phyloP scores from a whole-genome alignment of 1,284 basidiomycete genomes.

The Leccinum solheimii region DNA sequence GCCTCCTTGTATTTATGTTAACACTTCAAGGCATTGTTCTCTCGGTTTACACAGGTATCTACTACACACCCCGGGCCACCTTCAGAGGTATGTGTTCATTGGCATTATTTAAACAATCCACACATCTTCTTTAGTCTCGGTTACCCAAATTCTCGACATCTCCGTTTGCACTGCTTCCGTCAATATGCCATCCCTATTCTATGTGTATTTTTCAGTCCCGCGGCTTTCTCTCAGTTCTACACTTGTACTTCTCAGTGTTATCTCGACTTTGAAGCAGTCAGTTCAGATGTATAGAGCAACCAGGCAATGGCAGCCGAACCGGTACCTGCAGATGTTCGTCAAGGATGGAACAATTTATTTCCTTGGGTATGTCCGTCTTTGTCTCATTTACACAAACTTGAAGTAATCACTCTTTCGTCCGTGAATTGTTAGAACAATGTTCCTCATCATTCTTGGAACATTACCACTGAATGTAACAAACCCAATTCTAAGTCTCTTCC shows the following conservation, averaged over 20 bases:
- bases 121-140: background rate
- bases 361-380: background rate
- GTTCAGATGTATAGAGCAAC: background rate
- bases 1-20: background rate
- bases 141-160: background rate
- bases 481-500: background rate
- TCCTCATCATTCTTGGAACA: background rate
- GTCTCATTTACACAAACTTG: background rate
- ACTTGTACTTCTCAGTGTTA: background rate
- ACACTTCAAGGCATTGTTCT: background rate
- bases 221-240: background rate
- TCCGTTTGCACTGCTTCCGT: background rate
- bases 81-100: background rate
- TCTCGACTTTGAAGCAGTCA: background rate
- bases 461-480: background rate
- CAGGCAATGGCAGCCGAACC: background rate
- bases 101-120: background rate
- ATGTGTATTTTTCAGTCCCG: background rate
- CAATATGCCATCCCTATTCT: background rate
- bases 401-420: background rate
- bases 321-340: background rate
- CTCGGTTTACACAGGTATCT: background rate
- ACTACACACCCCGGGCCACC: background rate
- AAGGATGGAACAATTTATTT: background rate
- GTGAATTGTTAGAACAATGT: background rate